phyloP scores from a whole-genome alignment of 1,139 yeast genomes.

The Hanseniaspora sp. region DNA sequence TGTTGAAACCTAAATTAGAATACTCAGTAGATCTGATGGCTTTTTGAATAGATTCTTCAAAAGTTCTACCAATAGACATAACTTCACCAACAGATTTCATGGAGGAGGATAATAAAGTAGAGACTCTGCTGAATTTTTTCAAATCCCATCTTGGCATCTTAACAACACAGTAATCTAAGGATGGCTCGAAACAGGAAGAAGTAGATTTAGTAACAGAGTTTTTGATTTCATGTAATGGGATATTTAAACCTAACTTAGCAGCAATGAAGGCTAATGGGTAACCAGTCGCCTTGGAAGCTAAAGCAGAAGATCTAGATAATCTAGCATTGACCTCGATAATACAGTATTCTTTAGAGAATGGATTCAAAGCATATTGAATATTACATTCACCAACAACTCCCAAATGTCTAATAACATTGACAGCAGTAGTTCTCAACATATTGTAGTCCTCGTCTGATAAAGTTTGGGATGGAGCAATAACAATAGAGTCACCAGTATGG shows the following conservation, averaged over 20 bases:
- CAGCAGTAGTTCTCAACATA: constrained; percentile 96
- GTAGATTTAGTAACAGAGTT: constrained; percentile 92
- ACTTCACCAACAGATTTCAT: constrained; percentile 99
- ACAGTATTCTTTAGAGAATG: constrained; percentile 88
- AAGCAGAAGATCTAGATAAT: constrained; percentile 92
- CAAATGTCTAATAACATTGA: constrained; percentile 89
- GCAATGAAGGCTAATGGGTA: constrained; percentile 97
- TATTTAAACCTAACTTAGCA: constrained; percentile 89
- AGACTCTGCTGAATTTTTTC: constrained; percentile 88
- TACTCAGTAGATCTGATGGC: constrained; percentile 95
- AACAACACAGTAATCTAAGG: constrained; percentile 92
- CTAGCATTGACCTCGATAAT: constrained; percentile 97
- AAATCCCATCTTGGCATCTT: constrained; percentile 99
- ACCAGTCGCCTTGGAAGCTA: constrained; percentile 98
- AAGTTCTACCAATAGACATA: constrained; percentile 95
- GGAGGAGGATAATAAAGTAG: constrained; percentile 76
- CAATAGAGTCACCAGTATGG: constrained; percentile 98
- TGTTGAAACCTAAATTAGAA: constrained; percentile 85
- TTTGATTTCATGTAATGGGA: constrained; percentile 81
- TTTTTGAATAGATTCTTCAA: constrained; percentile 96
- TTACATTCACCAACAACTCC: constrained; percentile 99
- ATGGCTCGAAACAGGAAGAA: constrained; percentile 95
- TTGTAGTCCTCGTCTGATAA: constrained; percentile 94
- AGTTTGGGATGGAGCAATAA: constrained; percentile 97
- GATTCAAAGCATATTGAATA: constrained; percentile 93